Evolutionary conservation across 495 filamentous ascomycete species (phyloP).

Genomic region (Aspergillus coremiiformis): DNA sequence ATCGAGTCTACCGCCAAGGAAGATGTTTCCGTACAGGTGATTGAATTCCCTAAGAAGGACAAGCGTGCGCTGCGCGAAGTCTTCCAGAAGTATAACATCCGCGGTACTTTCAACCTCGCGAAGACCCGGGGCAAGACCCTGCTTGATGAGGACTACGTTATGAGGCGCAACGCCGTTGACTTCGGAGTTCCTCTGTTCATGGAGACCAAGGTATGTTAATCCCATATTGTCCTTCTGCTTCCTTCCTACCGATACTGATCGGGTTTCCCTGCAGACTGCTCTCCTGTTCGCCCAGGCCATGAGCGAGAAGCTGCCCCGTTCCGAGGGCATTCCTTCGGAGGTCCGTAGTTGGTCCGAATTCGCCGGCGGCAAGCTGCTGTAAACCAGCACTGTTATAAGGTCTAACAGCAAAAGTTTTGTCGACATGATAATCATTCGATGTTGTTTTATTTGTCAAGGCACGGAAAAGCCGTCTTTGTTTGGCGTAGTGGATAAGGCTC

Average conservation of each 20-base stretch:
- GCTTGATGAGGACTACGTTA: slow-evolving; percentile 93
- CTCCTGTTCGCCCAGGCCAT: slow-evolving; percentile 93
- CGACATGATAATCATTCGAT: slow-evolving; percentile 18
- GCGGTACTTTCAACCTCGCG: slow-evolving; percentile 92
- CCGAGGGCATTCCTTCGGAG: slow-evolving; percentile 77
- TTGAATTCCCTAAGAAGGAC: slow-evolving; percentile 95
- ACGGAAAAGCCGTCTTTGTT: slow-evolving; percentile 17
- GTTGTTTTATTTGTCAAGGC: slow-evolving; percentile 15
- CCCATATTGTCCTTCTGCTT: not conserved
- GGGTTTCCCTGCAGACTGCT: slow-evolving; percentile 62
- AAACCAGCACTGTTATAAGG: slow-evolving; percentile 33
- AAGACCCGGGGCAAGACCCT: slow-evolving; percentile 73
- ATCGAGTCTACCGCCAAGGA: slow-evolving; percentile 64
- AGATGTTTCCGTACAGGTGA: slow-evolving; percentile 70
- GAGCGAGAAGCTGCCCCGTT: slow-evolving; percentile 82
- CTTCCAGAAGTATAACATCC: slow-evolving; percentile 94
- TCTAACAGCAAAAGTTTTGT: slow-evolving; percentile 22
- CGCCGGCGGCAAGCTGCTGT: slow-evolving; percentile 83
- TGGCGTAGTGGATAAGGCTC: slow-evolving; percentile 24
- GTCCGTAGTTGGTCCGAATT: slow-evolving; percentile 93
- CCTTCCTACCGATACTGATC: slow-evolving; percentile 6
- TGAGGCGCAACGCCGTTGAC: slow-evolving; percentile 96
- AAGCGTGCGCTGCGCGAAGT: slow-evolving; percentile 92
- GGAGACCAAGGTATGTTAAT: slow-evolving; percentile 84
- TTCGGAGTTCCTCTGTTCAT: slow-evolving; percentile 97